These are phyloP conservation scores for Pleurotus tuber-regium DNA, from an alignment of 768 basidiomycete genomes.

Conservation along the genomic window DNA sequence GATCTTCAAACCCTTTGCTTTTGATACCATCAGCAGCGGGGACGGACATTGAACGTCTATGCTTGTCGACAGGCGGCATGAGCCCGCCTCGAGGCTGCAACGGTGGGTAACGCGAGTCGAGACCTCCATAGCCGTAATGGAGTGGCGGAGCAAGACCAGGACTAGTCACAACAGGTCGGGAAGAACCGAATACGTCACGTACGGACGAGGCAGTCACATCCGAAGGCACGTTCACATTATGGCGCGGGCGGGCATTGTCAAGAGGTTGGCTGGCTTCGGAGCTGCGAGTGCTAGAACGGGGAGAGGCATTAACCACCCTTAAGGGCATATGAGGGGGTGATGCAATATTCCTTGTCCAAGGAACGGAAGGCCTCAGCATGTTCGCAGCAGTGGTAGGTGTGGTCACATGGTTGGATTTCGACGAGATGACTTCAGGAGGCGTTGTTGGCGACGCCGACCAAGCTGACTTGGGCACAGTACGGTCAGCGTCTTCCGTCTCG, in stretches of 20 bases:
- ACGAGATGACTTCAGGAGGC: slow-evolving; percentile 24
- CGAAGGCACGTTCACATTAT: slow-evolving; percentile 4
- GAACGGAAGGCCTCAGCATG: slow-evolving; percentile 16
- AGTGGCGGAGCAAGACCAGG: slow-evolving; percentile 35
- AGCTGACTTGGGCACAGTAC: slow-evolving; percentile 19
- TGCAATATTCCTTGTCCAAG: slow-evolving; percentile 28
- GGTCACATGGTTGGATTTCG: slow-evolving; percentile 39
- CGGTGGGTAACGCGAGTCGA: slow-evolving; percentile 8
- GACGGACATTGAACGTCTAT: slow-evolving; percentile 17
- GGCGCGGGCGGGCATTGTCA: slow-evolving; percentile 4
- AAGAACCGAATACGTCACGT: neutral
- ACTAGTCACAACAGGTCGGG: slow-evolving; percentile 4
- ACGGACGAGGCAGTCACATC: slow-evolving; percentile 6
- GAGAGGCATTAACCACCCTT: slow-evolving; percentile 11
- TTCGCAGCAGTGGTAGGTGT: slow-evolving; percentile 17
- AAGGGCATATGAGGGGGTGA: slow-evolving; percentile 28
- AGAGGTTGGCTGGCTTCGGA: neutral
- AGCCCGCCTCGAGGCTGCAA: slow-evolving; percentile 15
- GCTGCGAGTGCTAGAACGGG: neutral
- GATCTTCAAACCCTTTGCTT: no score
- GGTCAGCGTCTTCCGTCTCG: slow-evolving; percentile 22
- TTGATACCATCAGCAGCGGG: slow-evolving; percentile 16
- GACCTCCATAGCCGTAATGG: slow-evolving; percentile 33
- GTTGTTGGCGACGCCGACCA: slow-evolving; percentile 22
- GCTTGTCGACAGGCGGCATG: slow-evolving; percentile 16